Percentiles rank a stretch among this genome's conserved stretches.
These are phyloP conservation scores for Glycyrrhiza uralensis DNA, from an alignment of 306 rosid species.

Conservation along the genomic window DNA sequence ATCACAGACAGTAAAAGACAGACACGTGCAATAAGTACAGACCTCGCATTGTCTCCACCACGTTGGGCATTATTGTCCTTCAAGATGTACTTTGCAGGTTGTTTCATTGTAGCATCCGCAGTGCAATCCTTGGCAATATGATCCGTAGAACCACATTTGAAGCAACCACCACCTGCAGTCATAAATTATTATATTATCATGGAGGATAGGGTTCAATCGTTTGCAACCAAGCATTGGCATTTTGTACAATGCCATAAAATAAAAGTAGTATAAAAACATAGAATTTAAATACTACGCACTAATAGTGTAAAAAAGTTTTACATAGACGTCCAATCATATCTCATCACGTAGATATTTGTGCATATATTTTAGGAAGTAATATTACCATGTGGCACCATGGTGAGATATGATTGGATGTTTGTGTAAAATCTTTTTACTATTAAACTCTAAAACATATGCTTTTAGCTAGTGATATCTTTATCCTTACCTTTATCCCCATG, in stretches of 20 bases:
- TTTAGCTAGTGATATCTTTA: not conserved
- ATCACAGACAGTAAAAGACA: not conserved
- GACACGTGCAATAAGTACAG: slow-evolving; percentile 19
- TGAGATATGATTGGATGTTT: too few relatives aligned
- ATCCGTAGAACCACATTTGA: slow-evolving; percentile 86
- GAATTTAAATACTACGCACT: too few relatives aligned
- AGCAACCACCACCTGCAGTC: slow-evolving; percentile 74
- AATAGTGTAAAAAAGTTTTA: too few relatives aligned
- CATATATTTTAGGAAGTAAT: too few relatives aligned
- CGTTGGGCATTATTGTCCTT: slow-evolving; percentile 71
- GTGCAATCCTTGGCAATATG: slow-evolving; percentile 88
- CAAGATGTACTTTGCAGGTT: slow-evolving; percentile 51
- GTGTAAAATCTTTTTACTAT: too few relatives aligned
- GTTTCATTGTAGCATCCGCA: slow-evolving; percentile 41
- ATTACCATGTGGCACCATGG: too few relatives aligned
- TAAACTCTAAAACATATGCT: not conserved
- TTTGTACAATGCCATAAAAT: not conserved
- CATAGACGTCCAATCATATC: too few relatives aligned
- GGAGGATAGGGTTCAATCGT: not conserved
- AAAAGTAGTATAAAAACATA: not conserved
- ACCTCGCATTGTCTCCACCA: slow-evolving; percentile 73
- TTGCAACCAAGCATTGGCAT: slow-evolving; percentile 10
- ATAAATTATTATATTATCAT: not conserved
- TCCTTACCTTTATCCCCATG: slow-evolving; percentile 60
- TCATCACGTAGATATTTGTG: too few relatives aligned